Evolutionary conservation across 208 protist genomes (phyloP), one percentile per base, ranked within the genome.

Genomic region (Leishmania braziliensis): DNA sequence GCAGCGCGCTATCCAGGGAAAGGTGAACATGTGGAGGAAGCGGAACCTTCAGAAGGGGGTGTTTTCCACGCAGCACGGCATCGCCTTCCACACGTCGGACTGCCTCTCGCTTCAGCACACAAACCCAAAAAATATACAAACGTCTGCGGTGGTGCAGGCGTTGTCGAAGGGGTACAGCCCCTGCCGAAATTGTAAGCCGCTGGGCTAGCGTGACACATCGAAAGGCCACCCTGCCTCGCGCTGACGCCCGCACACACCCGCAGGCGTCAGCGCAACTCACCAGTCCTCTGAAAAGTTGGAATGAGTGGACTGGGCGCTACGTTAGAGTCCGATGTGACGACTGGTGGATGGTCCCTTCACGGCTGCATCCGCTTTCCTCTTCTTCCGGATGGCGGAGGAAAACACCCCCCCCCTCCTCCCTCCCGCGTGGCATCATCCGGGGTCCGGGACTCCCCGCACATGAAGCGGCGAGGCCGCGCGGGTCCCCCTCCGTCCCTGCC

Each of bases 181-280:
- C 18, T 95, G 91, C 71, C 84, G 84, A 29, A 80, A 80, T 43
- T 95, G 91, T 78, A 82, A 93, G 10, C 88, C 91, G 0, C 63
- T 87, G 79, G 82, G 36, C 66, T 39, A 39, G 36, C 36, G 36
- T 39, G 36, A 39, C 36, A 39, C 36, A 39, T 39, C 36, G 1
- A 39, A 39, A 39, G 36, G 36, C 36, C 36, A 39, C 36, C 36
- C 36, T 39, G 36, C 36, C 36, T 39, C 36, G 36, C 36, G n/a
- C n/a, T n/a, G n/a, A n/a, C n/a, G n/a, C n/a, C n/a, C n/a, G n/a
- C n/a, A n/a, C n/a, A n/a, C n/a, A n/a, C n/a, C n/a, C n/a, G n/a
- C n/a, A n/a, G n/a, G 36, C 36, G 36, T 39, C 36, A 39, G 36
- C 36, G 36, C 36, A 0, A 39, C 36, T 39, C 36, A 39, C 36